Percentiles rank a stretch among this genome's conserved stretches.
Evolutionary conservation across 352 stramenopile genomes (phyloP).

Genomic region (Globisporangium paroecandrum): DNA sequence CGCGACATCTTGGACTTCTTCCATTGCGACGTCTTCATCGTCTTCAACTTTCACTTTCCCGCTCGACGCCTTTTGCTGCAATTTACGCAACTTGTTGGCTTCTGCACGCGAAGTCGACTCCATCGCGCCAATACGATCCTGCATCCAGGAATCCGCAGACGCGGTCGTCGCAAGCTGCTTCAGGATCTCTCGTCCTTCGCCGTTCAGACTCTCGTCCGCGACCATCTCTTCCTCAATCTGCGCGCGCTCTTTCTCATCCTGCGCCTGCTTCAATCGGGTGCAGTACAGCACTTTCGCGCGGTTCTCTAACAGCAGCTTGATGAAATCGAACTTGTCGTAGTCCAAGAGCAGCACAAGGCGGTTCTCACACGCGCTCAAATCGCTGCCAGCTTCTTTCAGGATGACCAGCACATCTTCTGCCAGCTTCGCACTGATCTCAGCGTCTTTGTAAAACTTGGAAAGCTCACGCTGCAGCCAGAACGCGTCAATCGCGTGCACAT

Average conservation of each 20-base stretch:
- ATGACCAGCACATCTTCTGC: conserved; percentile 89
- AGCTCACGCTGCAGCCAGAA: conserved; percentile 98
- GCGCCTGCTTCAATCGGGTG: conserved; percentile 95
- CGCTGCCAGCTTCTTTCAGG: conserved; percentile 55
- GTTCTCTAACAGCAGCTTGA: conserved; percentile 97
- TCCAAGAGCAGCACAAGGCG: conserved; percentile 95
- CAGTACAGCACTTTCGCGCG: conserved; percentile 95
- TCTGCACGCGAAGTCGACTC: conserved; percentile 80
- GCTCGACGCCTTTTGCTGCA: conserved; percentile 43
- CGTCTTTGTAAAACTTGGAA: conserved; percentile 95
- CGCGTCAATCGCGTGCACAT: conserved; percentile 96
- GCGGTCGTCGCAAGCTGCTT: conserved; percentile 87
- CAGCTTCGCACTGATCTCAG: conserved; percentile 89
- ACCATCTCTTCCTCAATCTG: conserved; percentile 90
- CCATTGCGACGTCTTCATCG: conserved; percentile 56
- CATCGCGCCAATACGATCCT: conserved; percentile 88
- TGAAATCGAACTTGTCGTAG: conserved; percentile 99
- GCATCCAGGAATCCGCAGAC: conserved; percentile 93
- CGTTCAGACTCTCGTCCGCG: conserved; percentile 75
- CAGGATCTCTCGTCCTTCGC: conserved; percentile 89
- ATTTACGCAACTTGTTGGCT: conserved; percentile 76
- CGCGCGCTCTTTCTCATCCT: conserved; percentile 89
- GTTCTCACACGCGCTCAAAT: conserved; percentile 94
- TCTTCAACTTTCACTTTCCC: conserved; percentile 23
- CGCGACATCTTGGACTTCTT: conserved; percentile 20